Base-by-base conservation (phyloP, 371 early-diverging fungal genomes). In the Mucor mucedo region DNA sequence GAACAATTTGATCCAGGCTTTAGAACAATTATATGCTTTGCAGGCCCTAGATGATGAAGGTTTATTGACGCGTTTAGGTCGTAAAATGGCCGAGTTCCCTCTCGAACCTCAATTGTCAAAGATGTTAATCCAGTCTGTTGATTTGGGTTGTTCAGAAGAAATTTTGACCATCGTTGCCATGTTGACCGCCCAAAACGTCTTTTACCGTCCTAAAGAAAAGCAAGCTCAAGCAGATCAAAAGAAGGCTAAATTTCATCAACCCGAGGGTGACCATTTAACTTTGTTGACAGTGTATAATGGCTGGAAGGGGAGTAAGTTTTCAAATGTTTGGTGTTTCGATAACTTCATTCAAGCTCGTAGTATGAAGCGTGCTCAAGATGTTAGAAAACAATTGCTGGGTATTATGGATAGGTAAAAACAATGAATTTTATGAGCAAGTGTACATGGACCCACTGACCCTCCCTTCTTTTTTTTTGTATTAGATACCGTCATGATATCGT, bases 1-100 rank as follows among this genome's bases (percentile, higher is more conserved):
- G 8, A 90, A 93, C 66, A 96, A 96, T 10, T 79, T 98, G 59
- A 84, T 97, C 55, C 91, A 94, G n/a, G 95, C 99, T 0, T 76
- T 98, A 71, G 97, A 97, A 71, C 88, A 90, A 49, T 83, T 99
- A 39, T 95, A 91, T 76, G 93, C 95, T 54, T 84, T 99, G 2
- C 94, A 95, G 13, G 99, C 99, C 0, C 72, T 99, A 60, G 98
- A 99, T 66, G 87, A 89, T 54, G 97, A 98, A 72, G 97, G 97
- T 5, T 68, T 96, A 41, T 74, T 98, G 68, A 98, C 98, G 8
- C 87, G 91, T 30, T 76, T 97, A n/a, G 98, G 98, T 1, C 78
- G 88, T 54, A 95, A 95, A 73, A 98, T 98, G 99, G 97, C 99
- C 3, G 98, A 97, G 61, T 97, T 98, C 73, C 99, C 99, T 5